Base-by-base conservation (phyloP, 495 filamentous ascomycete species). In the Aspergillus bridgeri region DNA sequence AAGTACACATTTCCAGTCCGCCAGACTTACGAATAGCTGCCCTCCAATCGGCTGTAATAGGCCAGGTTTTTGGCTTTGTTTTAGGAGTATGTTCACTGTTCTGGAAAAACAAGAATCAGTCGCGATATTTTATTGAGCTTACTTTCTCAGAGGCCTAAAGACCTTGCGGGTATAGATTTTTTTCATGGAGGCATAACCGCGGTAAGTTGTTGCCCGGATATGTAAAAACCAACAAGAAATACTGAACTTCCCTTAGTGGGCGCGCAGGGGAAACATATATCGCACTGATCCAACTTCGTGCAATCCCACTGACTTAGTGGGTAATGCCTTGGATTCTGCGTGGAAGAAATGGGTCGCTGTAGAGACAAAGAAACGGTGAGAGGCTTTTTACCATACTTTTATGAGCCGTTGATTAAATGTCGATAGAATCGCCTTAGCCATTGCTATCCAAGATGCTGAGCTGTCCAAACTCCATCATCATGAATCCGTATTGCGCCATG, bases 41-140 rank as follows among this genome's bases (percentile, higher is more conserved):
- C 19, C 33, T 74, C 21, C 73, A 75, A 52, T 69, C 73, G 2
- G 64, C 67, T 18, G 54, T 72, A 3, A 62, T 74, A 9, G 73
- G 70, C 1, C 73, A 75, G 44, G 73, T 67, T 0, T 74, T 74
- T 62, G 71, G 66, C 19, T 58, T 75, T 48, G 55, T 75, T 29
- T 58, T 71, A 6, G 71, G 70, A 6, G 65, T 68, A 58, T 19
- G 49, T 48, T 6, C 19, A 21, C 0, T 6, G 3, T 43, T 48
- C 25, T 15, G 27, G 11, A 29, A 29, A 3, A n/a, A n/a, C n/a
- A n/a, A n/a, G 5, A 3, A 2, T 42, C 15, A 9, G 6, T 13
- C 29, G n/a, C n/a, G 11, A 38, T 15, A 9, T 38, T 48, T 11
- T 42, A 29, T n/a, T 8, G 2, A 6, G 11, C 18, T 47, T 19